Evolutionary conservation across 805 yeast genomes (phyloP).

Genomic region (Candida verbasci): DNA sequence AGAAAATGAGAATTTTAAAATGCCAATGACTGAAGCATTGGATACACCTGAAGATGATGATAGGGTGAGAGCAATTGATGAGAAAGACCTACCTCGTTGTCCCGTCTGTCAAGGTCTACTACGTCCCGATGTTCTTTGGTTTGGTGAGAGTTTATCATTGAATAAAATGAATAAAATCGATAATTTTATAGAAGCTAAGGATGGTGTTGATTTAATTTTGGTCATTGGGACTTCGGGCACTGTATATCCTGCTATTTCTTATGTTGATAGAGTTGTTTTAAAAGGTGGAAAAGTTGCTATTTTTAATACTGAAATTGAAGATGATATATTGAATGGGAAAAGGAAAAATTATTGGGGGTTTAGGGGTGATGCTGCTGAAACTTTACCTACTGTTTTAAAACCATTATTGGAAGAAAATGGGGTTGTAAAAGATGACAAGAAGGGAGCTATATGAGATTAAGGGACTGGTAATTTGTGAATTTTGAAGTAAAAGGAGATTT

Average conservation of each 20-base stretch:
- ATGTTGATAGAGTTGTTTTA: slow-evolving; percentile 68
- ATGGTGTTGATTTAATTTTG: slow-evolving; percentile 62
- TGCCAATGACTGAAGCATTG: slow-evolving; percentile 59
- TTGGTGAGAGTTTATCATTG: slow-evolving; percentile 82
- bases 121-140: slow-evolving; percentile 93
- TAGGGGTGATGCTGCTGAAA: slow-evolving; percentile 72
- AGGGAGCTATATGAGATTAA: too few relatives aligned
- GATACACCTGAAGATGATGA: slow-evolving; percentile 25
- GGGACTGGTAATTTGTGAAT: too few relatives aligned
- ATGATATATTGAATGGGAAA: slow-evolving; percentile 36
- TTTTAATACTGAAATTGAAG: slow-evolving; percentile 67
- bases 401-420: slow-evolving; percentile 34
- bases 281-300: slow-evolving; percentile 82
- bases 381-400: slow-evolving; percentile 62
- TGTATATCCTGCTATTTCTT: slow-evolving; percentile 91
- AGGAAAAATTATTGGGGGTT: slow-evolving; percentile 61
- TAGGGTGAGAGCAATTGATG: slow-evolving; percentile 41
- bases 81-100: slow-evolving; percentile 63
- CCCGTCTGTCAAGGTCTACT: slow-evolving; percentile 68
- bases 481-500: too few relatives aligned
- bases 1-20: slow-evolving; percentile 46
- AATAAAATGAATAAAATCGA: slow-evolving; percentile 63
- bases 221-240: slow-evolving; percentile 84
- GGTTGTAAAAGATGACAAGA: background rate
- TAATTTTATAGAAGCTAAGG: slow-evolving; percentile 51